A percentile compares a stretch with the other conserved stretches of the same genome.
phyloP scores from a whole-genome alignment of 345 rosid species.

The Hibiscus syriacus region DNA sequence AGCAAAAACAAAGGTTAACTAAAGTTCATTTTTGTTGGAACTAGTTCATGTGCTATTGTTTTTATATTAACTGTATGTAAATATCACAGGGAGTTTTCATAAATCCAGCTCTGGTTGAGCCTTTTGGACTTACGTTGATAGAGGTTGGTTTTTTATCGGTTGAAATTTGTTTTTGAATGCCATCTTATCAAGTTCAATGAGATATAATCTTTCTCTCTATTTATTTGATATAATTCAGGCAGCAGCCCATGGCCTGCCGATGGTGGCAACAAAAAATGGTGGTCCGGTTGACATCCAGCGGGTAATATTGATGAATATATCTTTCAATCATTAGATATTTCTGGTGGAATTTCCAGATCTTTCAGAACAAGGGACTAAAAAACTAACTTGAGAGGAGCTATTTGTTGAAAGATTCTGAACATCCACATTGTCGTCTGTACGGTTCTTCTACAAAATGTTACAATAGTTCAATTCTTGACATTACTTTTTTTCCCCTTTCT shows the following conservation, averaged over 20 bases:
- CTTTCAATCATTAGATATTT: not conserved
- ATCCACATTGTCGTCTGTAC: not conserved
- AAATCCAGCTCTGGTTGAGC: conserved; percentile 94
- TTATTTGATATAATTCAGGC: conserved; percentile 44
- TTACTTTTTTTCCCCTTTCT: conserved; percentile 2
- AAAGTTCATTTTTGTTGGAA: not conserved
- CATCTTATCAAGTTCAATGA: not conserved
- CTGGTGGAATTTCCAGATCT: not conserved
- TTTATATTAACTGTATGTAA: conserved; percentile 8
- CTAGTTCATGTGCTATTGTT: conserved; percentile 1
- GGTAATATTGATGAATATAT: conserved; percentile 25
- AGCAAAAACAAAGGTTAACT: conserved; percentile 69
- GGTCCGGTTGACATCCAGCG: conserved; percentile 93
- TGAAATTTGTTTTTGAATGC: not conserved
- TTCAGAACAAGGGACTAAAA: not conserved
- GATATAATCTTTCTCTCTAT: not conserved
- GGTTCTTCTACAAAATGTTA: not conserved
- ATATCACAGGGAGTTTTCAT: conserved; percentile 82
- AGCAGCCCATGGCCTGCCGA: conserved; percentile 97
- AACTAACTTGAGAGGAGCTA: not conserved
- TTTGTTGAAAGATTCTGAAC: not conserved
- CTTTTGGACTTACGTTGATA: conserved; percentile 92
- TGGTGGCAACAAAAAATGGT: conserved; percentile 96
- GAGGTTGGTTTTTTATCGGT: conserved; percentile 46
- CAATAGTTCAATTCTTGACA: not conserved